These are phyloP conservation scores for Picochlorum sp. DNA, from an alignment of 139 green algal species.

Conservation along the genomic window DNA sequence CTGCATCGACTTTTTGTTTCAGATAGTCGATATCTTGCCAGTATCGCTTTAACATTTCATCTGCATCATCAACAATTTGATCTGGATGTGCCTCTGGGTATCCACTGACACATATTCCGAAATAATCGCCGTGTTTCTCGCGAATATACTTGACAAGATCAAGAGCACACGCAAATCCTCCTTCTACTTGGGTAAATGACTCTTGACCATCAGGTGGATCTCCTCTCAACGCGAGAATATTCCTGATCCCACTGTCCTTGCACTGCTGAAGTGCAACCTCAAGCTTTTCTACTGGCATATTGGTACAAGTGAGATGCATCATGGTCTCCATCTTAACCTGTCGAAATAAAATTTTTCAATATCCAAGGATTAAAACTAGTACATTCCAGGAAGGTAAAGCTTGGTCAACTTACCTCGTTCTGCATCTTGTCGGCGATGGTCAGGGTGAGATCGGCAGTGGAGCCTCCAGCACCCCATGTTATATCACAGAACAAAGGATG, in stretches of 20 bases:
- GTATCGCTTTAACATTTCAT: conserved; percentile 75
- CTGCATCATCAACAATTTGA: conserved; percentile 67
- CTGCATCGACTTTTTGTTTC: conserved; percentile 93
- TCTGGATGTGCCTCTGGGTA: conserved; percentile 97
- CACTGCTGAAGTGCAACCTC: conserved; percentile 67
- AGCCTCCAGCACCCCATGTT: conserved; percentile 94
- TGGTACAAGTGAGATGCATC: conserved; percentile 99
- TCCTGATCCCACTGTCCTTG: conserved; percentile 77
- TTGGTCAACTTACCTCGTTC: conserved; percentile 52
- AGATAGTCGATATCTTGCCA: conserved; percentile 81
- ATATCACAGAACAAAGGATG: conserved; percentile 93
- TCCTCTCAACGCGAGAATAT: conserved; percentile 89
- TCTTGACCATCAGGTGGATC: conserved; percentile 93
- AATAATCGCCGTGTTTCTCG: conserved; percentile 79
- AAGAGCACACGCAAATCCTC: conserved; percentile 84
- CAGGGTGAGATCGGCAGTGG: conserved; percentile 88
- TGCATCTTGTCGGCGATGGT: conserved; percentile 93
- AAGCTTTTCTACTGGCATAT: conserved; percentile 88
- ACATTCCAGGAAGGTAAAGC: background rate
- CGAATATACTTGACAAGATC: conserved; percentile 94
- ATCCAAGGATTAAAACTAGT: background rate
- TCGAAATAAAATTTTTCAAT: background rate
- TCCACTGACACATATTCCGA: conserved; percentile 87
- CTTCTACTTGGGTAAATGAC: conserved; percentile 67
- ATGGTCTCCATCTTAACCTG: conserved; percentile 94